phyloP scores from a whole-genome alignment of 1,284 basidiomycete genomes.

The Somion occarium region DNA sequence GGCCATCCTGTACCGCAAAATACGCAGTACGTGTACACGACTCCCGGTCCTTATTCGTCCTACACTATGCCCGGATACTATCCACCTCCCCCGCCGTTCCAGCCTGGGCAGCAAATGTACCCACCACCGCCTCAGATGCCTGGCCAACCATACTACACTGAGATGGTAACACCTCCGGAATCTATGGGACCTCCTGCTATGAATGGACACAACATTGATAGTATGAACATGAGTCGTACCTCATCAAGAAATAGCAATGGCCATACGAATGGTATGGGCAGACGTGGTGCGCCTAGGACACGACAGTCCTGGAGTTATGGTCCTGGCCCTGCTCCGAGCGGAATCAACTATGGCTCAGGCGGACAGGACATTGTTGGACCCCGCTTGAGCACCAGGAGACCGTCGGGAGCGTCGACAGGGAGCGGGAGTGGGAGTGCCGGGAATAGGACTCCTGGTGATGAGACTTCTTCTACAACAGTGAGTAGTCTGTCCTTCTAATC shows the following conservation, averaged over 20 bases:
- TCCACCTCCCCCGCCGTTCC: conserved; percentile 27
- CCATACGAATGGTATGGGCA: conserved; percentile 23
- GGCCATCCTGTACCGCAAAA: conserved; percentile 12
- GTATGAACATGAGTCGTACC: conserved; percentile 28
- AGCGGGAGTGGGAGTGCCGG: conserved; percentile 49
- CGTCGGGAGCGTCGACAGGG: conserved; percentile 40
- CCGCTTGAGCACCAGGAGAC: conserved; percentile 51
- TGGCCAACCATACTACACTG: conserved; percentile 26
- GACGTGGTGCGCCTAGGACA: conserved; percentile 38
- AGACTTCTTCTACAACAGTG: conserved; percentile 69
- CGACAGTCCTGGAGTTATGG: conserved; percentile 65
- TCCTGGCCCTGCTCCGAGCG: conserved; percentile 46
- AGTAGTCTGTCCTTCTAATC: conserved; percentile 31
- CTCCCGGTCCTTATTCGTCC: conserved; percentile 32
- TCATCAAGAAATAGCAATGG: conserved; percentile 29
- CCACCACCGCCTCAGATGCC: conserved; percentile 25
- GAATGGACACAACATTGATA: conserved; percentile 16
- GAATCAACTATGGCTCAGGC: neutral
- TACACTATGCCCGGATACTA: conserved; percentile 48
- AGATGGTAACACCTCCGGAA: conserved; percentile 15
- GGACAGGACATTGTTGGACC: conserved; percentile 51
- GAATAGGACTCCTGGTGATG: conserved; percentile 64
- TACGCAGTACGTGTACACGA: conserved; percentile 32
- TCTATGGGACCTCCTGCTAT: conserved; percentile 7
- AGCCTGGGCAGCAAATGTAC: conserved; percentile 35